Percentiles rank a stretch among this genome's conserved stretches.
Evolutionary conservation across 2,329 filamentous ascomycete species (phyloP).

Genomic region (Aspergillus carbonarius): DNA sequence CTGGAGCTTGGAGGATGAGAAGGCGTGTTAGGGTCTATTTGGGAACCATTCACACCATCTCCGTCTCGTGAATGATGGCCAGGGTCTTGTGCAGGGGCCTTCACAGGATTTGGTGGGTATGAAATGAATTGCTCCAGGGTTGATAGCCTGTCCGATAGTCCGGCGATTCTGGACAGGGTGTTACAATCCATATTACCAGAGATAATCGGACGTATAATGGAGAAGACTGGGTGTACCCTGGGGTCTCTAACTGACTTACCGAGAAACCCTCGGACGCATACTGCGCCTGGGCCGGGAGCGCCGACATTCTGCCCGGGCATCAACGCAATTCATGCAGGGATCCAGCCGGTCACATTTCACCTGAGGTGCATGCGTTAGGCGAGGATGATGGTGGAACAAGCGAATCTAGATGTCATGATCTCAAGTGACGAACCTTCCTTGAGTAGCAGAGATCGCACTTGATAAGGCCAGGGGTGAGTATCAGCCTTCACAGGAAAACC

Average conservation of each 20-base stretch:
- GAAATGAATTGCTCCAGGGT: background rate
- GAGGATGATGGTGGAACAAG: background rate
- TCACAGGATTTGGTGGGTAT: background rate
- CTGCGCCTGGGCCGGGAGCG: background rate
- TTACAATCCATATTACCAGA: background rate
- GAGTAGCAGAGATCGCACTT: background rate
- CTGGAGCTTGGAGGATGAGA: background rate
- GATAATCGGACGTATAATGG: background rate
- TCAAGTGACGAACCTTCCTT: background rate
- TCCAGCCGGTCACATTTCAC: constrained; percentile 3
- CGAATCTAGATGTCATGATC: background rate
- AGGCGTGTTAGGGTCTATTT: background rate
- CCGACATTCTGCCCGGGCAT: background rate
- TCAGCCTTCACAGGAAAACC: background rate
- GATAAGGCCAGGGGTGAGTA: background rate
- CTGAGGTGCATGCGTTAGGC: background rate
- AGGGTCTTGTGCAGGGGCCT: background rate
- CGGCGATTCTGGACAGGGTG: background rate
- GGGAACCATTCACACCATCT: background rate
- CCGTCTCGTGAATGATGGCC: background rate
- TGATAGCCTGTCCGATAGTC: background rate
- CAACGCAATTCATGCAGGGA: constrained; percentile 2
- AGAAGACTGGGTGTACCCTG: background rate
- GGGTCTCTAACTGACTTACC: background rate
- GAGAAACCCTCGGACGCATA: background rate